Percentiles rank a stretch among this genome's conserved stretches.
Conservation (phyloP, 1,284 basidiomycete species). For the Trichosporon faecale region DNA sequence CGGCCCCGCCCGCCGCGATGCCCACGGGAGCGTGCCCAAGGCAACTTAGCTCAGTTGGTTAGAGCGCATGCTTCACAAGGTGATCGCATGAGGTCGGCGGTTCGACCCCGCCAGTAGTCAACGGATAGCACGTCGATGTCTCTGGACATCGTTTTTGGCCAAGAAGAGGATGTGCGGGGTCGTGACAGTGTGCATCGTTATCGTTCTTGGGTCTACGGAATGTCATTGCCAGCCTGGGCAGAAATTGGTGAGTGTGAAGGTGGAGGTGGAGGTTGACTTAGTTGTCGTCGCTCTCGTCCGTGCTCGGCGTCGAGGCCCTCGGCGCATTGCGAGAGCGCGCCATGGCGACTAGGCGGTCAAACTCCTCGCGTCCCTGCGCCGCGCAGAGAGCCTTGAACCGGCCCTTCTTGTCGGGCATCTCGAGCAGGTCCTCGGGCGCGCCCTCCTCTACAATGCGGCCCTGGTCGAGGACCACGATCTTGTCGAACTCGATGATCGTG, state of each 20-base stretch:
- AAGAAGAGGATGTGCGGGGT: background rate
- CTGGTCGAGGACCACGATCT: slow-evolving; percentile 66
- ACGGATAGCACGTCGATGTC: background rate
- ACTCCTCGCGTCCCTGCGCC: slow-evolving; percentile 49
- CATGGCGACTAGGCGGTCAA: slow-evolving; percentile 27
- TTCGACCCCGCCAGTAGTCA: slow-evolving; percentile 9
- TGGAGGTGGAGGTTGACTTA: background rate
- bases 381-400: slow-evolving; percentile 42
- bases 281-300: background rate
- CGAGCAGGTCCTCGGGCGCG: slow-evolving; percentile 15
- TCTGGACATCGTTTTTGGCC: background rate
- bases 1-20: background rate
- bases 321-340: background rate
- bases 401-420: slow-evolving; percentile 30
- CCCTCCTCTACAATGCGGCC: slow-evolving; percentile 56
- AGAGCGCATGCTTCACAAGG: slow-evolving; percentile 2
- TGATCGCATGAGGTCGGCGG: slow-evolving; percentile 6
- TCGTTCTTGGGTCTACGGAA: background rate
- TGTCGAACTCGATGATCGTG: slow-evolving; percentile 42
- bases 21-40: background rate
- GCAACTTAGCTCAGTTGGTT: slow-evolving; percentile 9
- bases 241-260: no score
- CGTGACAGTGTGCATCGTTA: background rate
- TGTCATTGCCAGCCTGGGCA: no score
- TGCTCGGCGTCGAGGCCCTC: background rate